Base-by-base conservation (phyloP, 148 eudicot species). In the Vaccinium vitisidaea region DNA sequence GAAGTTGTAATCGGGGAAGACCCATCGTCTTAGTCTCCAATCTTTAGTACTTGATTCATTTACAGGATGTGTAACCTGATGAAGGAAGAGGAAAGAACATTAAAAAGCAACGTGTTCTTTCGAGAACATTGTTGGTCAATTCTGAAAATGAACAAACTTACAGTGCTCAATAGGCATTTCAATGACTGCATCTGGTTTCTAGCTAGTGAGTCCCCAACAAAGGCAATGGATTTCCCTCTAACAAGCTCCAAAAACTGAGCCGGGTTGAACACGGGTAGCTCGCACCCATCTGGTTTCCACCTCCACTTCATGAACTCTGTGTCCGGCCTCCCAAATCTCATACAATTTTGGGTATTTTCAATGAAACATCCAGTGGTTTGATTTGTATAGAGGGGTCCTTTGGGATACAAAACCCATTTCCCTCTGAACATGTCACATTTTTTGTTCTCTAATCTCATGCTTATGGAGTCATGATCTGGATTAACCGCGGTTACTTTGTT, bases 141-240 rank as follows among this genome's bases (percentile, higher is more conserved):
- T 67, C 9, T 23, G 8, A 0, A 8, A 5, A 36, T 10, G 48
- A 27, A 48, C 8, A 23, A 52, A 85, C 83, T 80, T 90, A 92
- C 86, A 56, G 84, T 69, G 4, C 88, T 83, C 54, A 90, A 80
- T n/a, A 91, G 86, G 75, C 95, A 92, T 53, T 86, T 23, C 58
- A 91, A 80, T 0, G 93, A 92, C 83, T 91, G 93, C 81, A 89
- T 49, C 21, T 92, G 95, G 83, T 92, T 92, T 23, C 93, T 82
- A 11, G 92, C 92, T 14, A 92, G 83, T 0, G 94, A 92, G 49
- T 92, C 95, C 54, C 93, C 93, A 65, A 91, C 85, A 74, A 92
- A 92, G 49, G 92, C 93, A 71, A 90, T 88, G 23, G 78, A 88
- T 80, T 90, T 91, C 6, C 92, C 87, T 27, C 63, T 79, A 43